A percentile compares a stretch with the other conserved stretches of the same genome.
These are phyloP conservation scores for Micractinium sp. DNA, from an alignment of 139 green algal genomes.

Conservation along the genomic window DNA sequence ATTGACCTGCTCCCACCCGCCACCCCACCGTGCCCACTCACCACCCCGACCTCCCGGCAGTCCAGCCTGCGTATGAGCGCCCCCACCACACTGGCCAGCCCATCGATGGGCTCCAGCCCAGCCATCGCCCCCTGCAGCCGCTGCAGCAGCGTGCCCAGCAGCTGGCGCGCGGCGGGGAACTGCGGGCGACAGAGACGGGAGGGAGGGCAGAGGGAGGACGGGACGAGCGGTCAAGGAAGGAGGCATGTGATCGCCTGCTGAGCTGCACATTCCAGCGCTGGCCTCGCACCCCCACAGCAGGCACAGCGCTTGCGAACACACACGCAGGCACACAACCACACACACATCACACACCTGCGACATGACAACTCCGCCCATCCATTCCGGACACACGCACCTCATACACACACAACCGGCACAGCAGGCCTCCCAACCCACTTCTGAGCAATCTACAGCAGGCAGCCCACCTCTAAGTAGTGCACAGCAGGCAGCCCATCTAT, in stretches of 20 bases:
- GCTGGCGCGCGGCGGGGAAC: slow-evolving; percentile 26
- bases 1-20: too few relatives aligned
- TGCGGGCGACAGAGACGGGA: neutral
- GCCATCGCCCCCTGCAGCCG: slow-evolving; percentile 28
- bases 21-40: neutral
- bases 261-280: neutral
- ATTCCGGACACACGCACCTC: too few relatives aligned
- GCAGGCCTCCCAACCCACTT: slow-evolving; percentile 37
- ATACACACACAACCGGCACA: too few relatives aligned
- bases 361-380: too few relatives aligned
- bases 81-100: slow-evolving; percentile 38
- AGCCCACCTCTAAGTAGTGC: slow-evolving; percentile 49
- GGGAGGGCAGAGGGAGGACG: neutral
- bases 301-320: neutral
- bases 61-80: slow-evolving; percentile 60
- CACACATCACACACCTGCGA: too few relatives aligned
- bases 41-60: slow-evolving; percentile 16
- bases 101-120: neutral
- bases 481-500: neutral
- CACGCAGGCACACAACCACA: too few relatives aligned
- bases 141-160: slow-evolving; percentile 40
- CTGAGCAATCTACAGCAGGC: slow-evolving; percentile 39
- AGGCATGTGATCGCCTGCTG: neutral
- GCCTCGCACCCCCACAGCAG: neutral
- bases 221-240: neutral